These are phyloP conservation scores for Chaetomium sp. DNA, from an alignment of 2,329 filamentous ascomycete genomes.

Conservation along the genomic window DNA sequence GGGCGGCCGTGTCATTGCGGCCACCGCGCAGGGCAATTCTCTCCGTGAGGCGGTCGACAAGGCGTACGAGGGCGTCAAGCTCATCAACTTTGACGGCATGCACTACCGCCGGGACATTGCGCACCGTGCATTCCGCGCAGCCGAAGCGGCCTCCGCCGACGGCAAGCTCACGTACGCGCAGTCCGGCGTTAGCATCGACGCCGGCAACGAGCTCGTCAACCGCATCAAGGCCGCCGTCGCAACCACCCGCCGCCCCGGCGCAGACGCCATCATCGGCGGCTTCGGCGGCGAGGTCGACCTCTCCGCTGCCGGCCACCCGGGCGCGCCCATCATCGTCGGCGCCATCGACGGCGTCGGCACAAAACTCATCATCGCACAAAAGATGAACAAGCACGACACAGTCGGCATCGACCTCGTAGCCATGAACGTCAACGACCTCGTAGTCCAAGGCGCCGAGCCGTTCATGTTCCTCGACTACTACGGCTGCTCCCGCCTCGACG, in stretches of 20 bases:
- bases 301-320: slow-evolving; percentile 63
- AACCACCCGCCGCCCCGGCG: slow-evolving; percentile 76
- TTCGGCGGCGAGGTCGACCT: slow-evolving; percentile 88
- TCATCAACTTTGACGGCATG: slow-evolving; percentile 80
- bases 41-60: slow-evolving; percentile 77
- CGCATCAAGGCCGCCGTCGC: slow-evolving; percentile 87
- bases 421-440: slow-evolving; percentile 98
- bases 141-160: slow-evolving; percentile 27
- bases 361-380: slow-evolving; percentile 92
- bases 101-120: slow-evolving; percentile 93
- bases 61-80: slow-evolving; percentile 77
- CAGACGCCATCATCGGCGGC: slow-evolving; percentile 88
- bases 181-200: slow-evolving; percentile 89
- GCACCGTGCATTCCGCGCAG: slow-evolving; percentile 57
- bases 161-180: slow-evolving; percentile 78
- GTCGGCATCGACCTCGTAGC: slow-evolving; percentile 96
- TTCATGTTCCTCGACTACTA: slow-evolving; percentile 98
- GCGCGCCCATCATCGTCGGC: slow-evolving; percentile 77
- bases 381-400: slow-evolving; percentile 82
- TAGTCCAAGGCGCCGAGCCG: slow-evolving; percentile 91
- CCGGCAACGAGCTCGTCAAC: slow-evolving; percentile 86
- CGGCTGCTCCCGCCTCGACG: slow-evolving; percentile 81
- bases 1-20: slow-evolving; percentile 87
- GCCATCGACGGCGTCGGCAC: slow-evolving; percentile 96
- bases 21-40: slow-evolving; percentile 67